Evolutionary conservation across 2,329 filamentous ascomycete species (phyloP), one percentile per base, ranked within the genome.

Genomic region (Calonectria naviculata): DNA sequence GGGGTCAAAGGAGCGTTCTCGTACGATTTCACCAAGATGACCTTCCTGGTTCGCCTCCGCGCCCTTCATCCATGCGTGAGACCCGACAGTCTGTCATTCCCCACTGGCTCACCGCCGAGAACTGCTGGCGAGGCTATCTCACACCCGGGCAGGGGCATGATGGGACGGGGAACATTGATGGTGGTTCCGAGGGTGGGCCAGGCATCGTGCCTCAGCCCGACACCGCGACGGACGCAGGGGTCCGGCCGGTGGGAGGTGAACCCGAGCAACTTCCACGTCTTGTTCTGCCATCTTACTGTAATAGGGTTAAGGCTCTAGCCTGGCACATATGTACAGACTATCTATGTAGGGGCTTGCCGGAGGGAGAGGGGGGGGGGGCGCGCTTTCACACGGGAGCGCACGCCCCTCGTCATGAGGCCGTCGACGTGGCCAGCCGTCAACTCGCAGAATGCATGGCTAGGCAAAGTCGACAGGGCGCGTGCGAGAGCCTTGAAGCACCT

Each of bases 231-330:
- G 34, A 41, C n/a, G 49, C 31, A 65, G 41, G 67, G 67, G 56
- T 68, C 58, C 38, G 21, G 46, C 41, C 24, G 47, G 47, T 52
- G 49, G 38, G 44, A 52, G 29, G 56, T 63, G 47, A 52, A 38
- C 41, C 17, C 24, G 29, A 44, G 24, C 15, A 29, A 46, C 47
- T 71, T 71, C 69, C 31, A 68, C 38, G 65, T 52, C 65, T 66
- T 62, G 58, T 71, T 71, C 69, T 61, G 65, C 52, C 69, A 41
- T 68, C 65, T 71, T 71, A 71, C 69, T 68, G 42, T 7, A 68
- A 61, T 54, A 47, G 65, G 65, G 36, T 60, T 68, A 64, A 44
- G 15, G 49, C 49, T 5, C 28, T 13, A 31, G 24, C 17, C 56
- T 61, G 38, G 38, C 9, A 61, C 34, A 44, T 13, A 44, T 46